Percentiles rank a stretch among this genome's conserved stretches.
These are phyloP conservation scores for Schwanniomyces polymorphus DNA, from an alignment of 805 yeast species.

Conservation along the genomic window DNA sequence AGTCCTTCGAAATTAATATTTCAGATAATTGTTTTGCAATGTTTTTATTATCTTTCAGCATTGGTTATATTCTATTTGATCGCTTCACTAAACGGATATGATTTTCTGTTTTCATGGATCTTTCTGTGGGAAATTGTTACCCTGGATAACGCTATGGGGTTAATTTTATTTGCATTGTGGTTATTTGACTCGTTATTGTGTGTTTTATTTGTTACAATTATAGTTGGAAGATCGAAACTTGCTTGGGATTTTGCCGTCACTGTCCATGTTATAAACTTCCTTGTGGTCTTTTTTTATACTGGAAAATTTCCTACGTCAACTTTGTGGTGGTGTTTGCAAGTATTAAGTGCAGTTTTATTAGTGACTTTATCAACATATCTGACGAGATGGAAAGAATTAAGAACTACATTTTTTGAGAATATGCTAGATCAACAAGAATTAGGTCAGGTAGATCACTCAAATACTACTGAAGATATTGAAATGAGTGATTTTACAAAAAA, in stretches of 20 bases:
- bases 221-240: slow-evolving; percentile 88
- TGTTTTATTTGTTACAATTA: slow-evolving; percentile 78
- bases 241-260: slow-evolving; percentile 98
- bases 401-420: slow-evolving; percentile 88
- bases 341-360: slow-evolving; percentile 63
- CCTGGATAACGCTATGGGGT: slow-evolving; percentile 76
- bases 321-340: slow-evolving; percentile 85
- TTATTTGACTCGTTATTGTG: slow-evolving; percentile 78
- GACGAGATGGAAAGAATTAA: slow-evolving; percentile 86
- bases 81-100: slow-evolving; percentile 69
- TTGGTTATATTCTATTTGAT: slow-evolving; percentile 61
- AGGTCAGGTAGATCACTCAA: slow-evolving; percentile 29
- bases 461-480: slow-evolving; percentile 12
- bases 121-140: slow-evolving; percentile 79
- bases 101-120: slow-evolving; percentile 65
- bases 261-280: slow-evolving; percentile 74
- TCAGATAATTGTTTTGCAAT: slow-evolving; percentile 78
- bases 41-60: slow-evolving; percentile 77
- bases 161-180: slow-evolving; percentile 77
- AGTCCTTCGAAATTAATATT: slow-evolving; percentile 35
- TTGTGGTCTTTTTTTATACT: slow-evolving; percentile 66
- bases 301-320: slow-evolving; percentile 67
- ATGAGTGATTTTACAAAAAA: slow-evolving; percentile 13
- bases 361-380: slow-evolving; percentile 86
- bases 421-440: slow-evolving; percentile 59